Conservation (phyloP, 306 rosid species). For the Styphnolobium japonicum region DNA sequence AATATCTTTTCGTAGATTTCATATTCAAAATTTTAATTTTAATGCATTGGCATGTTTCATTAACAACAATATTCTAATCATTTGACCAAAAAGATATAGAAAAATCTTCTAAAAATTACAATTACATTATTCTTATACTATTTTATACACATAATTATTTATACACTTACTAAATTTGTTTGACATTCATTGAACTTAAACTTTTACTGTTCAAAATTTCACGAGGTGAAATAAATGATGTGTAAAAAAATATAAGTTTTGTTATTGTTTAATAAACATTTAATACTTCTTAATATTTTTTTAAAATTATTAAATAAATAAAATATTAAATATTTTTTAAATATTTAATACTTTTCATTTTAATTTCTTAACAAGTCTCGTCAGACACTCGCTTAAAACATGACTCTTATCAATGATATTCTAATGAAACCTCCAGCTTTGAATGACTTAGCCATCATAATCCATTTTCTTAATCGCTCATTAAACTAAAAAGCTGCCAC, state of each 20-base stretch:
- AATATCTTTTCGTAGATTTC: too few species aligned
- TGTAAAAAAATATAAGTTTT: not conserved
- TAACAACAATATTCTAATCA: not conserved
- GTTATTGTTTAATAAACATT: too few species aligned
- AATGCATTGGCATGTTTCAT: not conserved
- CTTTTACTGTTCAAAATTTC: not conserved
- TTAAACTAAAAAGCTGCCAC: not conserved
- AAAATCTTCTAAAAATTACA: not conserved
- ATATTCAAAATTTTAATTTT: too few species aligned
- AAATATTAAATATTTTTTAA: too few species aligned
- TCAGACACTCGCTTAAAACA: too few species aligned
- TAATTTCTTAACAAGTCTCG: too few species aligned
- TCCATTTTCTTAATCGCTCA: not conserved
- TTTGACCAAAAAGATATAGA: not conserved
- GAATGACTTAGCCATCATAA: not conserved
- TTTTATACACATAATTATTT: not conserved
- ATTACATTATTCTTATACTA: not conserved
- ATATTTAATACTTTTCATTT: too few species aligned
- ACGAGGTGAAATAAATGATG: not conserved
- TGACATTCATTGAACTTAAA: not conserved
- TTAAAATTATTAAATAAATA: too few species aligned
- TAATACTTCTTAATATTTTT: too few species aligned
- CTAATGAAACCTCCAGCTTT: not conserved
- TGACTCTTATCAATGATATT: too few species aligned
- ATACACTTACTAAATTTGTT: not conserved